Percentiles rank a stretch among this genome's conserved stretches.
These are phyloP conservation scores for Avena sativa DNA, from an alignment of 176 grass and related monocot genomes.

Conservation along the genomic window DNA sequence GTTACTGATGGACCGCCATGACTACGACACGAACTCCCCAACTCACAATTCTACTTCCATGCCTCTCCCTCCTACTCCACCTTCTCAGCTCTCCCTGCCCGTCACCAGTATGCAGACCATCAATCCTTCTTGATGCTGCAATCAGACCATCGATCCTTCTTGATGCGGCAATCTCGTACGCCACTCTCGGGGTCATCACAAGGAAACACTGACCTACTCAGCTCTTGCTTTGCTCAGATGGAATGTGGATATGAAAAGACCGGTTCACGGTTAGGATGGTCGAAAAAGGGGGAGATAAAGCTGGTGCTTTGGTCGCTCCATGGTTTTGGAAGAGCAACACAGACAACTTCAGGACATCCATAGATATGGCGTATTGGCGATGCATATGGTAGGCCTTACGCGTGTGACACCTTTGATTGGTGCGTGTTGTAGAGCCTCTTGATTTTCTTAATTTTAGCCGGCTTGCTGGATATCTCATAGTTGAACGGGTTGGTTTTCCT, in stretches of 20 bases:
- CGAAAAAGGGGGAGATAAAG: not conserved
- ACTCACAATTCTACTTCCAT: not conserved
- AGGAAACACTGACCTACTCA: not conserved
- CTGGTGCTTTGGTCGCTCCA: not conserved
- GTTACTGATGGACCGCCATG: not conserved
- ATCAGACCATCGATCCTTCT: not conserved
- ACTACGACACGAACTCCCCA: not conserved
- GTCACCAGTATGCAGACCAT: not conserved
- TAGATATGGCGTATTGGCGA: not conserved
- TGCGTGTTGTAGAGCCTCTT: not conserved
- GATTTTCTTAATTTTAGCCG: not conserved
- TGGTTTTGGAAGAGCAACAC: too few species aligned
- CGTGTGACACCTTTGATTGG: not conserved
- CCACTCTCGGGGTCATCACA: not conserved
- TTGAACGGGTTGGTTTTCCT: too few species aligned
- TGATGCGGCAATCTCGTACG: not conserved
- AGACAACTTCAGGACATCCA: too few species aligned
- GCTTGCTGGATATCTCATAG: too few species aligned
- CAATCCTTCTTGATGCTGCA: not conserved
- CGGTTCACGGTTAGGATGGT: not conserved
- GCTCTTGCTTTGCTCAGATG: not conserved
- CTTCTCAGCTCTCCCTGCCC: not conserved
- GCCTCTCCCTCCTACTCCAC: not conserved
- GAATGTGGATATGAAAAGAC: not conserved
- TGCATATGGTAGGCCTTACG: not conserved